A percentile compares a stretch with the other conserved stretches of the same genome.
Evolutionary conservation across 1,139 yeast genomes (phyloP).

Genomic region (Blastobotrys serpentis): DNA sequence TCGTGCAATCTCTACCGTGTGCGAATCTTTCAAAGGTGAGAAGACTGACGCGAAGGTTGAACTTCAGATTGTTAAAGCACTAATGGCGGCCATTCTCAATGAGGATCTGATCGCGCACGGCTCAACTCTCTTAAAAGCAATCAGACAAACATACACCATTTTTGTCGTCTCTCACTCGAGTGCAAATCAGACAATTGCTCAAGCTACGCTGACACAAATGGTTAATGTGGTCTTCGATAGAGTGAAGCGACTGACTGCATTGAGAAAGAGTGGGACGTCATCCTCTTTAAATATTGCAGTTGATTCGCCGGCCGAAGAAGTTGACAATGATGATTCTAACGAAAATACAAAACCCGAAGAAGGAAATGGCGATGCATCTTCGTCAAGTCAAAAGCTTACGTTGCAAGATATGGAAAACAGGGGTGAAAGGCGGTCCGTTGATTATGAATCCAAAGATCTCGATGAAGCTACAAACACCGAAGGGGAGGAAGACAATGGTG

Average conservation of each 20-base stretch:
- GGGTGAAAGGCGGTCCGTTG: conserved; percentile 18
- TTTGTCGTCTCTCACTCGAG: conserved; percentile 81
- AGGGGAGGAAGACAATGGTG: conserved; percentile 46
- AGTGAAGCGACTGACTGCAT: conserved; percentile 41
- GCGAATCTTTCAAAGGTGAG: conserved; percentile 87
- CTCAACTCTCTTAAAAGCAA: conserved; percentile 80
- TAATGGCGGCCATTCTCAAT: conserved; percentile 80
- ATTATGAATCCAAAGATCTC: conserved; percentile 11
- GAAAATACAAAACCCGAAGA: conserved; percentile 2
- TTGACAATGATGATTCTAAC: not conserved
- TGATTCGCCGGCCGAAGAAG: conserved; percentile 2
- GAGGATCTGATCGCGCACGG: conserved; percentile 89
- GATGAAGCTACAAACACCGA: conserved; percentile 15
- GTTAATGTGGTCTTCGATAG: conserved; percentile 82
- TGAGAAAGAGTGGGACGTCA: conserved; percentile 5
- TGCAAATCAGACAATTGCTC: conserved; percentile 89
- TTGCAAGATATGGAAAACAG: conserved; percentile 28
- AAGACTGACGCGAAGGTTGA: conserved; percentile 88
- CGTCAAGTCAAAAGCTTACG: conserved; percentile 25
- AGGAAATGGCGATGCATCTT: conserved; percentile 12
- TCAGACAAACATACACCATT: conserved; percentile 89
- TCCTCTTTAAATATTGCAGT: conserved; percentile 9
- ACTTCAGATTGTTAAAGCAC: conserved; percentile 86
- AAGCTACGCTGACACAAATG: conserved; percentile 90
- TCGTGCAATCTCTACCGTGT: conserved; percentile 79